A percentile compares a stretch with the other conserved stretches of the same genome.
These are phyloP conservation scores for Heliamphora exappendiculata DNA, from an alignment of 148 eudicot genomes.

Conservation along the genomic window DNA sequence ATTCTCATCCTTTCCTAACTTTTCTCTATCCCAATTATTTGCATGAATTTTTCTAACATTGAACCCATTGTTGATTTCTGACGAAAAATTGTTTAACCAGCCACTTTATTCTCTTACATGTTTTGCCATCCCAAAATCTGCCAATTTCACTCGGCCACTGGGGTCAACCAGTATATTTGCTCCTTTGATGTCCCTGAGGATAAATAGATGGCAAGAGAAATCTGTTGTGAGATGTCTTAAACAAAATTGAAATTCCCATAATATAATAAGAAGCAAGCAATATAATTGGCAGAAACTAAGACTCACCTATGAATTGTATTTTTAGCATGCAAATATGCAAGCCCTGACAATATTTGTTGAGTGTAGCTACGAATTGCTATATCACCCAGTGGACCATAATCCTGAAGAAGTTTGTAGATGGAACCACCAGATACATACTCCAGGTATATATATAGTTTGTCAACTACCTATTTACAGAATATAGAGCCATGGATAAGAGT, in stretches of 20 bases:
- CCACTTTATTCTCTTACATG: constrained; percentile 34
- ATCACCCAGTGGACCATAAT: constrained; percentile 57
- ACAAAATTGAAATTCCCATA: background rate
- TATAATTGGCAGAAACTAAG: background rate
- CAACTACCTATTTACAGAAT: constrained; percentile 33
- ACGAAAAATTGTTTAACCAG: background rate
- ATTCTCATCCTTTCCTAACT: background rate
- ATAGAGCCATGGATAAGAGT: background rate
- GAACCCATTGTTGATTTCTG: background rate
- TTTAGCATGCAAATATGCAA: constrained; percentile 54
- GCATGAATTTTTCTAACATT: background rate
- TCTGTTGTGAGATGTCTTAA: background rate
- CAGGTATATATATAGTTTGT: constrained; percentile 48
- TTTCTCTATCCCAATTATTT: background rate
- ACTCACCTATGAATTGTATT: constrained; percentile 55
- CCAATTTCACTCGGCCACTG: constrained; percentile 54
- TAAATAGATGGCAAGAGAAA: constrained; percentile 2
- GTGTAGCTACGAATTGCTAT: constrained; percentile 58
- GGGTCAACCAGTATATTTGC: constrained; percentile 72
- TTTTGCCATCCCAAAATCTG: constrained; percentile 81
- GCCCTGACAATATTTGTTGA: constrained; percentile 50
- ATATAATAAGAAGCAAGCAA: background rate
- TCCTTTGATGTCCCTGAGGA: constrained; percentile 63
- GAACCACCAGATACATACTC: constrained; percentile 79
- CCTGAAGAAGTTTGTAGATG: constrained; percentile 55